phyloP scores from a whole-genome alignment of 2,329 filamentous ascomycete genomes.

The Ophiostoma populinum region DNA sequence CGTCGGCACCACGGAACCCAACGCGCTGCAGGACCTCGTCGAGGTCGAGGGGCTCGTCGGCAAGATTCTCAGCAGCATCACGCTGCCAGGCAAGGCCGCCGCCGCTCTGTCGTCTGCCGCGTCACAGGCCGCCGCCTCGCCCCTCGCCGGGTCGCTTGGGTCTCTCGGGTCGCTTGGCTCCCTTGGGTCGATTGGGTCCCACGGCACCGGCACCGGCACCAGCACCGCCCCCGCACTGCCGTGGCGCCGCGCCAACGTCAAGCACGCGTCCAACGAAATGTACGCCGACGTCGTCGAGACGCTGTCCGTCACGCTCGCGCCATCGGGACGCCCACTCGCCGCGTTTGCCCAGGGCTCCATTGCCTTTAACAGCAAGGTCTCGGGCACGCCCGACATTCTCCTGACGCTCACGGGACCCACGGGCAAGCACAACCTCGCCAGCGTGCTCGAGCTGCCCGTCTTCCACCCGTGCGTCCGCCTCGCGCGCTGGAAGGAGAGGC shows the following conservation, averaged over 20 bases:
- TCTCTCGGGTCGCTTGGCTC: too few relatives aligned
- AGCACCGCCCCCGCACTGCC: constrained; percentile 43
- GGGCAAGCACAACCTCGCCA: constrained; percentile 57
- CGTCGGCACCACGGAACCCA: constrained; percentile 82
- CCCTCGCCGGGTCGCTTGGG: not conserved
- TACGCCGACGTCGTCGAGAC: constrained; percentile 94
- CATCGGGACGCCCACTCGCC: constrained; percentile 71
- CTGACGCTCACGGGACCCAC: constrained; percentile 65
- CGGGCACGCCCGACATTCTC: constrained; percentile 79
- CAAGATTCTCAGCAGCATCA: constrained; percentile 75
- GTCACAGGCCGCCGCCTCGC: constrained; percentile 2
- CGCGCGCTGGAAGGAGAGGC: constrained; percentile 73
- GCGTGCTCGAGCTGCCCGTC: constrained; percentile 70
- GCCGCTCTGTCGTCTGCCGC: constrained; percentile 5
- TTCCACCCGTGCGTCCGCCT: constrained; percentile 93
- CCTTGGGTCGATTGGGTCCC: too few relatives aligned
- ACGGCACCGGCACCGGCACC: too few relatives aligned
- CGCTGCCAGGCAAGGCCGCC: constrained; percentile 45
- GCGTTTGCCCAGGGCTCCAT: constrained; percentile 85
- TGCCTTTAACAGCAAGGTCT: constrained; percentile 88
- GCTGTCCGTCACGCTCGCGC: constrained; percentile 71
- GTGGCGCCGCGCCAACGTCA: constrained; percentile 81
- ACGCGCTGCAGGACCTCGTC: constrained; percentile 78
- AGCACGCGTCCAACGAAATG: constrained; percentile 91
- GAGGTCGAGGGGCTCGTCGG: constrained; percentile 84